These are phyloP conservation scores for Fusarium chuoi DNA, from an alignment of 2,329 filamentous ascomycete genomes.

Conservation along the genomic window DNA sequence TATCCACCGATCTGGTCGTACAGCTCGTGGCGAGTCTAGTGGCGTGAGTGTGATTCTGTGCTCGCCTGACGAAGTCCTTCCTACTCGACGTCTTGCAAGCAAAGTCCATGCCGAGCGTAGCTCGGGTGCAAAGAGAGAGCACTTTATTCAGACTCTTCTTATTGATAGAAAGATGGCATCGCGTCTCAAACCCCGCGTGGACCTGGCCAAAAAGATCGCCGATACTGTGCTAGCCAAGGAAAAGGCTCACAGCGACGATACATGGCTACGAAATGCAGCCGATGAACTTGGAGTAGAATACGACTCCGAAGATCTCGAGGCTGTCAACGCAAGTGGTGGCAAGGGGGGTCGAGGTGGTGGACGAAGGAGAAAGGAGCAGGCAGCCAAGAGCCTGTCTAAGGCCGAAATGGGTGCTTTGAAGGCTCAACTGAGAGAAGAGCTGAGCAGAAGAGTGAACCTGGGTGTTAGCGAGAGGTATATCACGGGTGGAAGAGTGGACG, in stretches of 20 bases:
- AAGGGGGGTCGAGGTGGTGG: constrained; percentile 77
- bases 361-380: constrained; percentile 78
- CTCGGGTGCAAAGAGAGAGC: constrained; percentile 60
- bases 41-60: constrained; percentile 91
- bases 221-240: constrained; percentile 88
- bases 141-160: constrained; percentile 82
- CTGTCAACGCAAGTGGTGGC: constrained; percentile 74
- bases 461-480: constrained; percentile 90
- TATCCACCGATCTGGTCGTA: constrained; percentile 94
- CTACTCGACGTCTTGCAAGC: constrained; percentile 82
- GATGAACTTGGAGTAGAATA: constrained; percentile 96
- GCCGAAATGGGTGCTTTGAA: constrained; percentile 76
- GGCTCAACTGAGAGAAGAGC: constrained; percentile 76
- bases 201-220: constrained; percentile 86
- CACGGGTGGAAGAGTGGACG: constrained; percentile 83
- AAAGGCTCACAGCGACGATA: constrained; percentile 83
- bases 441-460: constrained; percentile 81
- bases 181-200: constrained; percentile 79
- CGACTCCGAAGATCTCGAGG: constrained; percentile 87
- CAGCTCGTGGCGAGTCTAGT: constrained; percentile 80
- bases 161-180: constrained; percentile 83
- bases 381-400: constrained; percentile 74
- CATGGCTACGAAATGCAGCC: constrained; percentile 84
- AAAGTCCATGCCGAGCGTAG: constrained; percentile 80
- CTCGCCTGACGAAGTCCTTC: constrained; percentile 87